Evolutionary conservation across 352 stramenopile genomes (phyloP), one percentile per base, ranked within the genome.

Genomic region (Globisporangium viniferum): DNA sequence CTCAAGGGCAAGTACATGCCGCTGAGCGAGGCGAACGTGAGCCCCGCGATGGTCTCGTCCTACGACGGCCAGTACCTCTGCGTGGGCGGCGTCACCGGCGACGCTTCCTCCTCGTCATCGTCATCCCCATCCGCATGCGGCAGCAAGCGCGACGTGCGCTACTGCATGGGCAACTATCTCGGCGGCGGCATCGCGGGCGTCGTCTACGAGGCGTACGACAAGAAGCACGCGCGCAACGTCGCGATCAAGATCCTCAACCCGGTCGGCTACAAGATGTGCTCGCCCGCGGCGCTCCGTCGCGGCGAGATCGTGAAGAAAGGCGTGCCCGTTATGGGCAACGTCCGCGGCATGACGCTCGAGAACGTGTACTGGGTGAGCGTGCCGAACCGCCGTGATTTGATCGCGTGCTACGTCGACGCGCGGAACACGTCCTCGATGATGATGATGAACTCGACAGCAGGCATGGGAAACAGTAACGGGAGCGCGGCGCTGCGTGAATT

Each of bases 231-330:
- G 69, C 81, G 86, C 18, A 84, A 90, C 44, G 86, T 98, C 31
- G 96, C 97, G 36, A 94, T 99, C 62, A 99, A 99, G 80, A 98
- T 99, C 67, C 77, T 99, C 22, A 98, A 99, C 73, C 95, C 97
- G 9, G 94, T 99, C 46, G 93, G 94, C 66, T 98, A 98, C 75
- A 96, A 98, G 61, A 84, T 99, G 48, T 78, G 91, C 27, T 82
- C 86, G 27, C 73, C 87, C 0, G 81, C 86, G 18, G 75, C 82
- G 18, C 71, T 98, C 18, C 78, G 88, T 6, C 84, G 90, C 41
- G 93, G 79, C 51, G 91, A 98, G 49, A 81, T 98, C 48, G 79
- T 98, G n/a, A 86, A 89, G 56, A 76, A 79, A 27, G 86, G 86
- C 20, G 73, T 75, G 7, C 84, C 86, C 0, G 67, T 90, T 5